These are phyloP conservation scores for Boechera stricta DNA, from an alignment of 345 rosid species.

Conservation along the genomic window DNA sequence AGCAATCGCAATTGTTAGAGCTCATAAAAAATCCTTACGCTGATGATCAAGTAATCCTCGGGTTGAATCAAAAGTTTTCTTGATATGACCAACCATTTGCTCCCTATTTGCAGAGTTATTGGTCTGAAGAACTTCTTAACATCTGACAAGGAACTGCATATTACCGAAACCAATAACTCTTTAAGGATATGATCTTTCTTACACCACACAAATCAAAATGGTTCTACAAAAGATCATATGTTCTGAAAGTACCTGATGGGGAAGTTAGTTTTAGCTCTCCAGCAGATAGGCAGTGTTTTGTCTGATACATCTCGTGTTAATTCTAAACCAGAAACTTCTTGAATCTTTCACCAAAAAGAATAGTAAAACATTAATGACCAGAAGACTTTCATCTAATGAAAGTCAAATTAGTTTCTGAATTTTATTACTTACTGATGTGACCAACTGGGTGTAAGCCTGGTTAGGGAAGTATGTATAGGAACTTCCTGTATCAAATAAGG, in stretches of 20 bases:
- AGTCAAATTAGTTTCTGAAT: not conserved
- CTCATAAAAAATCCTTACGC: conserved; percentile 53
- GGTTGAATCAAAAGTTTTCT: conserved; percentile 70
- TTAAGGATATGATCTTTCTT: conserved; percentile 13
- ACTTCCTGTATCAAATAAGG: conserved; percentile 86
- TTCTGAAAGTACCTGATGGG: conserved; percentile 59
- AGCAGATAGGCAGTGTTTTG: conserved; percentile 77
- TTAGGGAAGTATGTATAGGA: conserved; percentile 88
- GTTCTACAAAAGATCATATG: not conserved
- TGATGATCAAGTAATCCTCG: conserved; percentile 79
- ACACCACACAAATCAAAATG: not conserved
- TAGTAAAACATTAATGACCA: conserved; percentile 2
- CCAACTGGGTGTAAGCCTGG: conserved; percentile 68
- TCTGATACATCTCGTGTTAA: conserved; percentile 64
- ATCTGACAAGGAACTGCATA: conserved; percentile 66
- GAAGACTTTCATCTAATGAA: conserved; percentile 19
- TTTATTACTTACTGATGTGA: conserved; percentile 65
- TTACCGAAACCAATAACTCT: conserved; percentile 5
- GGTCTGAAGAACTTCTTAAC: conserved; percentile 75
- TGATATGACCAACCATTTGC: conserved; percentile 87
- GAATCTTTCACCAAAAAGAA: conserved; percentile 55
- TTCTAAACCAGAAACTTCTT: conserved; percentile 54
- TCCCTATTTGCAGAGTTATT: conserved; percentile 78
- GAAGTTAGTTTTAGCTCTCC: conserved; percentile 59
- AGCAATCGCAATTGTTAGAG: not conserved